phyloP scores from a whole-genome alignment of 2,329 filamentous ascomycete genomes.

The Cercospora citrullina region DNA sequence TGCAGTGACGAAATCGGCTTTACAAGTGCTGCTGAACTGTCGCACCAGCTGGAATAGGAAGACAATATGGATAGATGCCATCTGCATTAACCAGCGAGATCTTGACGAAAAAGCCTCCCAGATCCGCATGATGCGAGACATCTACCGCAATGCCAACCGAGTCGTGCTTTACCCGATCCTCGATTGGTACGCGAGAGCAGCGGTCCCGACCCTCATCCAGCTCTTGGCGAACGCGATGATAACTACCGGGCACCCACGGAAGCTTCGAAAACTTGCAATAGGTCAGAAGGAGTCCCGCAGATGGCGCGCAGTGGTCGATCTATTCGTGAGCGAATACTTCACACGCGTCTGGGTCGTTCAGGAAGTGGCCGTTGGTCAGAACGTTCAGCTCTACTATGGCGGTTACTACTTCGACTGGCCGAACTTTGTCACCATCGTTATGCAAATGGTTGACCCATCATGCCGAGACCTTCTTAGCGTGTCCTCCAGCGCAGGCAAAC shows the following conservation, averaged over 20 bases:
- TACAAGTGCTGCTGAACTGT: constrained; percentile 28
- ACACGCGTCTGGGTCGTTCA: neutral
- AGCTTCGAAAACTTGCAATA: neutral
- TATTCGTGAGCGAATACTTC: neutral
- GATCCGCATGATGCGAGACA: constrained; percentile 37
- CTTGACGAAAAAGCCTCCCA: constrained; percentile 34
- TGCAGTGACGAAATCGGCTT: constrained; percentile 27
- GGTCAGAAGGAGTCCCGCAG: neutral
- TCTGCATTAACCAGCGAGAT: constrained; percentile 36
- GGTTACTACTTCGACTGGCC: neutral
- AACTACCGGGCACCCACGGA: neutral
- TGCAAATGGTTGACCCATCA: neutral
- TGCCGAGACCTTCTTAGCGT: neutral
- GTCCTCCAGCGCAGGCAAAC: neutral
- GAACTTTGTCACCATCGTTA: neutral
- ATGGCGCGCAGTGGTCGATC: neutral
- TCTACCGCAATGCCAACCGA: constrained; percentile 22
- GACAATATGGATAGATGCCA: constrained; percentile 16
- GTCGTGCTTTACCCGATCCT: neutral
- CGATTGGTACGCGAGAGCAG: neutral
- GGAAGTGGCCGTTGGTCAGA: neutral
- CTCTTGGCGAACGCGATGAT: neutral
- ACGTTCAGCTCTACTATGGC: neutral
- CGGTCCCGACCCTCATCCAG: neutral
- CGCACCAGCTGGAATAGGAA: constrained; percentile 18